A percentile compares a stretch with the other conserved stretches of the same genome.
These are phyloP conservation scores for Solanum hybrid DNA, from an alignment of 305 asterid genomes.

Conservation along the genomic window DNA sequence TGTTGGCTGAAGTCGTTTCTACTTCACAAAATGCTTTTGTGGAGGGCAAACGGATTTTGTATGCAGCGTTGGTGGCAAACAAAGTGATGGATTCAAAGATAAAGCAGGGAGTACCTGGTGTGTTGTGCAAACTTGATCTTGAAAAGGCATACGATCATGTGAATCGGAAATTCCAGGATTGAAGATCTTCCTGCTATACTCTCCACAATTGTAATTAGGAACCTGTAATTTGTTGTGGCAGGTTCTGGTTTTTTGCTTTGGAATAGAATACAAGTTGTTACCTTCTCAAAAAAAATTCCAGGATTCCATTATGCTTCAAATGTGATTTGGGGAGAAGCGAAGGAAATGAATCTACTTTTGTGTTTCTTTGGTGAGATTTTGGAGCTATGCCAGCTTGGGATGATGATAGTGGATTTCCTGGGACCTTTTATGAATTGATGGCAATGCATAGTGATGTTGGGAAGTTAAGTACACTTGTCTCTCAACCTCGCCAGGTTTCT, in stretches of 20 bases:
- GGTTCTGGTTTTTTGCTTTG: too few species aligned
- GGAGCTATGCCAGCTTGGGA: constrained; percentile 46
- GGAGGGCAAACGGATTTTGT: background rate
- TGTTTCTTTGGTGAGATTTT: constrained; percentile 1
- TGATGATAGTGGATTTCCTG: constrained; percentile 50
- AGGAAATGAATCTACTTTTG: background rate
- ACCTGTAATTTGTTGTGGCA: too few species aligned
- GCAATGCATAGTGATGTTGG: constrained; percentile 42
- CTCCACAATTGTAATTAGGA: too few species aligned
- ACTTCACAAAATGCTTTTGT: background rate
- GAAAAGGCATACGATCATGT: background rate
- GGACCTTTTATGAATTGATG: constrained; percentile 35
- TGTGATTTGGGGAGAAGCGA: background rate
- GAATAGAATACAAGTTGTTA: too few species aligned
- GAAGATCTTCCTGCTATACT: too few species aligned
- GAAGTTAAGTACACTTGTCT: constrained; percentile 52
- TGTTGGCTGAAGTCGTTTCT: background rate
- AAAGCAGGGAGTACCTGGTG: background rate
- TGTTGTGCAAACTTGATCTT: background rate
- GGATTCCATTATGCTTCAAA: background rate
- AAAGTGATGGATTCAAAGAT: background rate
- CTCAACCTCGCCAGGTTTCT: constrained; percentile 91
- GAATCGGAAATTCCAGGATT: background rate
- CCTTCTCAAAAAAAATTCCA: background rate
- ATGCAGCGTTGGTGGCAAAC: background rate